phyloP scores from a whole-genome alignment of 2,329 filamentous ascomycete genomes.

The Hypoxylon rubiginosum region DNA sequence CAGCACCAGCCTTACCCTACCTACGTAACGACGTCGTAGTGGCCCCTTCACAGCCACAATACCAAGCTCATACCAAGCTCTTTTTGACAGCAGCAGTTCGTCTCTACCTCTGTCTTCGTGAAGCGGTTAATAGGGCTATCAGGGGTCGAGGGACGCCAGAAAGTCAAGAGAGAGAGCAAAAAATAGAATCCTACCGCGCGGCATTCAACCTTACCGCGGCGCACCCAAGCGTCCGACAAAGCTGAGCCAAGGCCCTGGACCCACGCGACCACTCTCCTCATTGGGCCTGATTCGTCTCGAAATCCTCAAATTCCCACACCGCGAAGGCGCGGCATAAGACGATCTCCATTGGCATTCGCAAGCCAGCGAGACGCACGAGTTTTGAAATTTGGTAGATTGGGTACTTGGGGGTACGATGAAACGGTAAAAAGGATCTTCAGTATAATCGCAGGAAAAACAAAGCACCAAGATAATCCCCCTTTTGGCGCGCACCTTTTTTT shows the following conservation, averaged over 20 bases:
- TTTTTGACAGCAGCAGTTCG: background rate
- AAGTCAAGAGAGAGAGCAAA: background rate
- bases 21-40: background rate
- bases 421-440: constrained; percentile 18
- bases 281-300: constrained; percentile 39
- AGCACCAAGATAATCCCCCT: constrained; percentile 10
- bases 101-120: background rate
- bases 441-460: constrained; percentile 6
- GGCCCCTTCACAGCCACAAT: background rate
- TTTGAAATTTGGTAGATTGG: constrained; percentile 14
- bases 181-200: constrained; percentile 30
- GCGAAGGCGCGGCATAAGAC: constrained; percentile 44
- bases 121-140: background rate
- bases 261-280: constrained; percentile 46
- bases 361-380: constrained; percentile 25
- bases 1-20: background rate
- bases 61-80: background rate
- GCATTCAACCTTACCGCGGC: constrained; percentile 15
- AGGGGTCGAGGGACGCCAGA: background rate
- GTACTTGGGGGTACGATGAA: constrained; percentile 14
- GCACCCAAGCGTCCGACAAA: constrained; percentile 15
- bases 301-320: constrained; percentile 19
- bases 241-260: constrained; percentile 38
- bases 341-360: constrained; percentile 40
- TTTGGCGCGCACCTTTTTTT: constrained; percentile 17